Evolutionary conservation across 2,329 filamentous ascomycete species (phyloP), one percentile per base, ranked within the genome.

Genomic region (Byssoonygena ceratinophila): DNA sequence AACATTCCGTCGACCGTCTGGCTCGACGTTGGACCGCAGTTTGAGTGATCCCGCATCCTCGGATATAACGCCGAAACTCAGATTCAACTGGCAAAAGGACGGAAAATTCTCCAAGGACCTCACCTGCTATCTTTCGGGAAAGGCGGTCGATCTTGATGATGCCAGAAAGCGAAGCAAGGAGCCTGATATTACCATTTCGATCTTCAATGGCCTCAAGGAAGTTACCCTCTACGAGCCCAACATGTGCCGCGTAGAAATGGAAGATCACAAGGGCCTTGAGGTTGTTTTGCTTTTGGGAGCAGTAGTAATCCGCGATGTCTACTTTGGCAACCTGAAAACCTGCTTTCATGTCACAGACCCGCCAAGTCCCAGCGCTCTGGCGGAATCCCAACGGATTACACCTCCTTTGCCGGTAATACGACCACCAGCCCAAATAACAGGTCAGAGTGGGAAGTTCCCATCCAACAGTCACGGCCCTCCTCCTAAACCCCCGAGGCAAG

Each of bases 141-240:
- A 83, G 65, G 84, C 81, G 11, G 79, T 85, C 0, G 76, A 79
- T 47, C 65, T 72, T 2, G 63, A 71, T 11, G 80, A 79, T 27
- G 81, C 79, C 20, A 87, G 83, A 69, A 87, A 76, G 59, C 82
- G 87, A 74, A 85, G 77, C 72, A 91, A 87, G 65, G 92, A 98
- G 66, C 91, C 92, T 0, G 92, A 97, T 68, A 97, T 97, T 60
- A 90, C 89, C 0, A 77, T 97, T n/a, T 89, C 88, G 1, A 78
- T 97, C 61, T 94, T 90, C 74, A 82, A 84, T 59, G 77, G 79
- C 16, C 75, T 83, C 23, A 83, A 81, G 59, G 86, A 90, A 60
- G 70, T 97, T 54, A 94, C 90, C 1, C 77, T 98, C 39, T 96
- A 97, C 72, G 87, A 98, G 68, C 87, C 91, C 4, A 97, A 97